Percentiles rank a stretch among this genome's conserved stretches.
Conservation (phyloP, 371 early-diverging fungal species). For the Mucor mucedo region DNA sequence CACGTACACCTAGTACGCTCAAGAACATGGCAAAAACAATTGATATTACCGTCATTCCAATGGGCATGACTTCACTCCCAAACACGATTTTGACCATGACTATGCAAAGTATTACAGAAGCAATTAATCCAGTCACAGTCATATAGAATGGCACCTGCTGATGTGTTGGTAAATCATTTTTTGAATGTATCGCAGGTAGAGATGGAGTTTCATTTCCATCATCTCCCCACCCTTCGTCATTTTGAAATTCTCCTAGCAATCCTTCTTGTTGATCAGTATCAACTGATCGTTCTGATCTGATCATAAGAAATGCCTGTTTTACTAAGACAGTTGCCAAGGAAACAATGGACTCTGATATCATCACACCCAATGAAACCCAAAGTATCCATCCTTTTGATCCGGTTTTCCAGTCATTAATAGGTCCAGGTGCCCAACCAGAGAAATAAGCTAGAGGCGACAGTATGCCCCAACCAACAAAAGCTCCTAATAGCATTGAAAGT, state of each 20-base stretch:
- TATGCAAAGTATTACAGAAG: slow-evolving; percentile 64
- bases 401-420: slow-evolving; percentile 70
- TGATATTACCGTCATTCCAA: slow-evolving; percentile 58
- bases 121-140: slow-evolving; percentile 64
- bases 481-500: slow-evolving; percentile 64
- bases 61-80: slow-evolving; percentile 50
- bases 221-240: slow-evolving; percentile 20
- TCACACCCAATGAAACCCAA: slow-evolving; percentile 84
- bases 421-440: slow-evolving; percentile 80
- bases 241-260: background rate
- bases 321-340: slow-evolving; percentile 64
- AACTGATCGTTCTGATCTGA: background rate
- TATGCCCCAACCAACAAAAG: slow-evolving; percentile 82
- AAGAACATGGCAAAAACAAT: slow-evolving; percentile 65
- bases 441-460: slow-evolving; percentile 72
- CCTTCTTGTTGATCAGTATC: background rate
- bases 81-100: slow-evolving; percentile 63
- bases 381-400: slow-evolving; percentile 86
- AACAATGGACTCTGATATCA: slow-evolving; percentile 78
- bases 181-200: background rate
- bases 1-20: slow-evolving; percentile 69
- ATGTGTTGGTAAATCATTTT: slow-evolving; percentile 51
- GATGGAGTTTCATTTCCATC: slow-evolving; percentile 7
- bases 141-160: slow-evolving; percentile 63
- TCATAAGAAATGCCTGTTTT: slow-evolving; percentile 27